These are phyloP conservation scores for Biscogniauxia sp. DNA, from an alignment of 2,329 filamentous ascomycete genomes.

Conservation along the genomic window DNA sequence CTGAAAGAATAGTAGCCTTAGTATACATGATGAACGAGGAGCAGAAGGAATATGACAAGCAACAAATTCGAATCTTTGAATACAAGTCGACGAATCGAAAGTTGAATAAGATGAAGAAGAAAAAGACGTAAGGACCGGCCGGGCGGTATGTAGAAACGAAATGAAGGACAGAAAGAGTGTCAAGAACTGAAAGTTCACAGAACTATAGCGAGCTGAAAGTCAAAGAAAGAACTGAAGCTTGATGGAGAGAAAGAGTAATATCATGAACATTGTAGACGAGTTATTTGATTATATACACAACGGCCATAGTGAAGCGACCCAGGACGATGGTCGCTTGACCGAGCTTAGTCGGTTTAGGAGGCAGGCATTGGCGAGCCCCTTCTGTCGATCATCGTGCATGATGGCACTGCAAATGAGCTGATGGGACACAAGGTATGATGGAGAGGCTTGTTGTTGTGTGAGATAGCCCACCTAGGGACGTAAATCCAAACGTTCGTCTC, in stretches of 20 bases:
- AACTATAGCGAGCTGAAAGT: constrained; percentile 30
- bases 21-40: constrained; percentile 40
- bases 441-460: constrained; percentile 12
- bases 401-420: constrained; percentile 11
- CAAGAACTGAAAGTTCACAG: constrained; percentile 37
- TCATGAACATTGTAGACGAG: constrained; percentile 8
- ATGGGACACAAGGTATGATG: constrained; percentile 13
- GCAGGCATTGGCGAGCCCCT: constrained; percentile 22
- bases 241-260: constrained; percentile 18
- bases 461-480: not conserved
- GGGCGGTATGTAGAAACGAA: constrained; percentile 27
- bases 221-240: constrained; percentile 31
- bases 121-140: constrained; percentile 24
- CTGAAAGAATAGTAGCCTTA: constrained; percentile 39
- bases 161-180: constrained; percentile 31
- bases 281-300: constrained; percentile 21
- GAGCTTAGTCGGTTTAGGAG: constrained; percentile 3
- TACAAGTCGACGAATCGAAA: constrained; percentile 6
- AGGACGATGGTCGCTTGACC: constrained; percentile 3
- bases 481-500: constrained; percentile 16
- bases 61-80: constrained; percentile 15
- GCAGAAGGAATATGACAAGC: constrained; percentile 19
- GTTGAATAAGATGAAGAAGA: constrained; percentile 14
- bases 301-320: constrained; percentile 5
- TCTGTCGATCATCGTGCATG: constrained; percentile 26